Percentiles rank a stretch among this genome's conserved stretches.
phyloP scores from a whole-genome alignment of 78 protist genomes.

The Dictyostelium capitatum region DNA sequence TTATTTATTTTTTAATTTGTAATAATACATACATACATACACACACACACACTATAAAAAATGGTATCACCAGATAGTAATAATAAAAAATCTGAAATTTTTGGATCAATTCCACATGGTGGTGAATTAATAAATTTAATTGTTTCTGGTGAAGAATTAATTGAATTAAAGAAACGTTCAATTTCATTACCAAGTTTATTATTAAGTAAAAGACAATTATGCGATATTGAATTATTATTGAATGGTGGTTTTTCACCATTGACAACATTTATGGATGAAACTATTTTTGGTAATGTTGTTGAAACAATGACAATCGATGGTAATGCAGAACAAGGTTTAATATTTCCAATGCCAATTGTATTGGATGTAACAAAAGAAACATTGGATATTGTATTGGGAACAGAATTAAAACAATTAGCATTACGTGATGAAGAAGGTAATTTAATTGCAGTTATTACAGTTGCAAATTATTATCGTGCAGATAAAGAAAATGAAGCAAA shows the following conservation, averaged over 20 bases:
- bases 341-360: conserved; percentile 89
- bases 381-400: conserved; percentile 17
- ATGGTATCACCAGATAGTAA: conserved; percentile 23
- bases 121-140: conserved; percentile 86
- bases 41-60: background rate
- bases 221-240: conserved; percentile 93
- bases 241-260: conserved; percentile 88
- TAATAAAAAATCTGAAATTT: background rate
- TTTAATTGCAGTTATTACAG: conserved; percentile 53
- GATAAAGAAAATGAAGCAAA: conserved; percentile 86
- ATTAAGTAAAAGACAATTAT: conserved; percentile 88
- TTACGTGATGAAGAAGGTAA: conserved; percentile 73
- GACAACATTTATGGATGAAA: conserved; percentile 87
- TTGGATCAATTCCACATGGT: conserved; percentile 90
- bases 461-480: conserved; percentile 36
- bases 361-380: conserved; percentile 56
- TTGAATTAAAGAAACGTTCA: conserved; percentile 27
- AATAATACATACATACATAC: background rate
- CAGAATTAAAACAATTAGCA: conserved; percentile 2
- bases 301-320: conserved; percentile 68
- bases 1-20: background rate
- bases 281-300: conserved; percentile 64
- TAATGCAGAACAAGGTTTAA: conserved; percentile 36
- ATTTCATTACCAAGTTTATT: conserved; percentile 37
- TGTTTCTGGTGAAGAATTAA: conserved; percentile 29